phyloP scores from a whole-genome alignment of 768 basidiomycete genomes.

The Jaapia argillacea region DNA sequence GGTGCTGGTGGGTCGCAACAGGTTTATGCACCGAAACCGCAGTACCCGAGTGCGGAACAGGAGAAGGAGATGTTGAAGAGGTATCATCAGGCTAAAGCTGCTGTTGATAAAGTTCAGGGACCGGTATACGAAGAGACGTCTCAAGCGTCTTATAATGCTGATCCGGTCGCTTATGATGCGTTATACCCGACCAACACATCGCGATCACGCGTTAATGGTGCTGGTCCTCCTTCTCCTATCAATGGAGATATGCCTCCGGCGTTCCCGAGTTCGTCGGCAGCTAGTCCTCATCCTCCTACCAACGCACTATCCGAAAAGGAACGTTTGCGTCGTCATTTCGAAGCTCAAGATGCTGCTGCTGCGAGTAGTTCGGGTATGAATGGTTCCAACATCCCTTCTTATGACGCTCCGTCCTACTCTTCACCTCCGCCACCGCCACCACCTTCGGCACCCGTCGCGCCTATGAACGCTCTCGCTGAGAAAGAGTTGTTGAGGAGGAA shows the following conservation, averaged over 20 bases:
- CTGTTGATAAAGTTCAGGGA: conserved; percentile 51
- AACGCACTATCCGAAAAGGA: conserved; percentile 55
- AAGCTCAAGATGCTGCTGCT: conserved; percentile 55
- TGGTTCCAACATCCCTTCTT: not conserved
- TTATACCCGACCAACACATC: conserved; percentile 50
- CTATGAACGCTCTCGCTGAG: conserved; percentile 27
- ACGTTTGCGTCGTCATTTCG: conserved; percentile 49
- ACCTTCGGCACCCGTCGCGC: conserved; percentile 1
- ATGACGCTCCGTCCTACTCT: conserved; percentile 16
- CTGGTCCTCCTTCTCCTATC: conserved; percentile 20
- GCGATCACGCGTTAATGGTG: conserved; percentile 13
- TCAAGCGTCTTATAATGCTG: conserved; percentile 11
- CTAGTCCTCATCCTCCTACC: conserved; percentile 12
- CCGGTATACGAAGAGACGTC: conserved; percentile 11
- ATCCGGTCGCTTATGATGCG: conserved; percentile 52
- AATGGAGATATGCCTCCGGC: conserved; percentile 39
- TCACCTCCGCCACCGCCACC: conserved; percentile 8
- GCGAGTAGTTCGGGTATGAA: conserved; percentile 10
- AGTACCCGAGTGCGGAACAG: conserved; percentile 53
- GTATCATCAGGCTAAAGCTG: conserved; percentile 63
- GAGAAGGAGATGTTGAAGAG: conserved; percentile 64
- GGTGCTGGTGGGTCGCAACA: conserved; percentile 11
- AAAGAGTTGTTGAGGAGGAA: conserved; percentile 48
- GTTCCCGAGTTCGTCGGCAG: too few species aligned
- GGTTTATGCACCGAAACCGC: conserved; percentile 2